These are phyloP conservation scores for Boletellus emodensis DNA, from an alignment of 768 basidiomycete species.

Conservation along the genomic window DNA sequence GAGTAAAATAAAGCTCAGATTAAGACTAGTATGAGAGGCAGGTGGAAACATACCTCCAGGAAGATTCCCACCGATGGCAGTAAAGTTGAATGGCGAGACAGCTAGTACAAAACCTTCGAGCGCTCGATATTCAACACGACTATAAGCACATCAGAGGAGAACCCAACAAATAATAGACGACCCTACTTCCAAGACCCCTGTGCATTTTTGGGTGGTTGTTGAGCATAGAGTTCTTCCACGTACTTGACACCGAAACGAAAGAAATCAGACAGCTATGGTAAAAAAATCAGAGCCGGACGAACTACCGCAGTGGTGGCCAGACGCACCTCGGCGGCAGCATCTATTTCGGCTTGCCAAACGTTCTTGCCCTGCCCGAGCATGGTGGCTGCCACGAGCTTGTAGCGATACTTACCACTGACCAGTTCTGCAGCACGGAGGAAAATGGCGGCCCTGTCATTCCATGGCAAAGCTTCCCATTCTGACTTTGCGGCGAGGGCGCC, in stretches of 20 bases:
- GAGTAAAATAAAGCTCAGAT: constrained; percentile 2
- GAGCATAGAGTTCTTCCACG: constrained; percentile 89
- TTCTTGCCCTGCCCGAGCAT: constrained; percentile 99
- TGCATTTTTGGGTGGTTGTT: constrained; percentile 86
- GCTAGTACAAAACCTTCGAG: constrained; percentile 99
- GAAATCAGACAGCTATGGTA: constrained; percentile 75
- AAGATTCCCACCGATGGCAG: constrained; percentile 96
- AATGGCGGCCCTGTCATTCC: constrained; percentile 96
- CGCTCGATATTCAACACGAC: constrained; percentile 93
- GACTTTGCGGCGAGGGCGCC: constrained; percentile 83
- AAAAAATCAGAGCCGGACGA: constrained; percentile 5
- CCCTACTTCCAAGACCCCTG: constrained; percentile 92
- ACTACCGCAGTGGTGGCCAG: background rate
- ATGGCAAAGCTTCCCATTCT: constrained; percentile 92
- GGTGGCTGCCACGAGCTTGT: constrained; percentile 92
- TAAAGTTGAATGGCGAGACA: constrained; percentile 98
- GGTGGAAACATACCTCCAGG: constrained; percentile 49
- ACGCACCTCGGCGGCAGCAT: constrained; percentile 92
- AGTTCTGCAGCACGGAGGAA: constrained; percentile 98
- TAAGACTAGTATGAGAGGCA: background rate
- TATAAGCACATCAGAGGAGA: constrained; percentile 31
- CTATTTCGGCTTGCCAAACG: constrained; percentile 99
- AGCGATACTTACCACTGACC: constrained; percentile 91
- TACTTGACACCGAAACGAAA: constrained; percentile 96
- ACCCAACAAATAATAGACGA: background rate